These are phyloP conservation scores for Neurospora discreta DNA, from an alignment of 495 filamentous ascomycete genomes.

Conservation along the genomic window DNA sequence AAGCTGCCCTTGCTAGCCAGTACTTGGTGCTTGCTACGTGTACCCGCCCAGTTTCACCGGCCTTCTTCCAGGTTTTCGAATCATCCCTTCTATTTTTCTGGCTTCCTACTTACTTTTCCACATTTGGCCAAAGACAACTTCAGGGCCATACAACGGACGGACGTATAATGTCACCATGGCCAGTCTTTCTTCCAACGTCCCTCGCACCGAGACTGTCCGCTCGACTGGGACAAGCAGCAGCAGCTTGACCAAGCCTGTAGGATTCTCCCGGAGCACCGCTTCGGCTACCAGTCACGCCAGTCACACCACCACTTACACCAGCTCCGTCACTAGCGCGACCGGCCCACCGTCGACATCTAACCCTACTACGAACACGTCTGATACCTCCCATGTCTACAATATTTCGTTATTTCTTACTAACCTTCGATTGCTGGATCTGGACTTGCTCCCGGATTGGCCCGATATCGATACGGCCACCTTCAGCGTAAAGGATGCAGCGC, in stretches of 20 bases:
- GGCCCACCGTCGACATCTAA: conserved; percentile 1
- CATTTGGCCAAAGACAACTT: not conserved
- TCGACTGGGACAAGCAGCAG: conserved; percentile 12
- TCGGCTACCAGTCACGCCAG: conserved; percentile 3
- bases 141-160: not conserved
- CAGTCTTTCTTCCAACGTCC: conserved; percentile 11
- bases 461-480: conserved; percentile 53
- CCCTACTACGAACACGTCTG: not conserved
- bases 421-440: conserved; percentile 66
- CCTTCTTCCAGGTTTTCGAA: not conserved
- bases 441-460: conserved; percentile 68
- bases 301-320: conserved; percentile 1
- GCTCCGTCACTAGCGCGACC: not conserved
- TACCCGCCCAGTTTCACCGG: not conserved
- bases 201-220: conserved; percentile 15
- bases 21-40: not conserved
- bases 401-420: conserved; percentile 65
- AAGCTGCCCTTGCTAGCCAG: not conserved
- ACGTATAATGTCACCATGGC: conserved; percentile 20
- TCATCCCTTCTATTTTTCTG: not conserved
- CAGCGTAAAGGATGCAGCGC: conserved; percentile 50
- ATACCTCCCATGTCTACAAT: conserved; percentile 10
- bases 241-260: not conserved
- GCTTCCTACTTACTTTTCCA: not conserved
- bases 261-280: conserved; percentile 1